These are phyloP conservation scores for Verruconis gallopava DNA, from an alignment of 2,329 filamentous ascomycete genomes.

Conservation along the genomic window DNA sequence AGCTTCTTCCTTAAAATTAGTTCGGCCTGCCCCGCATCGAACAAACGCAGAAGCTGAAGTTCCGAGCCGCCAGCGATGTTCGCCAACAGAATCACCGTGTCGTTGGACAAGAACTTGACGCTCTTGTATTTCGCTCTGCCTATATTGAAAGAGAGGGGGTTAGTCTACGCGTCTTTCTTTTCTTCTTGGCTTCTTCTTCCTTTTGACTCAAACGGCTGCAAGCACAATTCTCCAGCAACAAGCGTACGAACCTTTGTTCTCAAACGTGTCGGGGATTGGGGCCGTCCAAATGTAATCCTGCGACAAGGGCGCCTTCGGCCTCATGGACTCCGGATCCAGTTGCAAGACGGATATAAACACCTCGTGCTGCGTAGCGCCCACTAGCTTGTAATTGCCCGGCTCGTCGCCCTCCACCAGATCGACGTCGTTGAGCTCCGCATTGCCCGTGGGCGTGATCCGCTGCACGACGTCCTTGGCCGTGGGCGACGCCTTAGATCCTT, in stretches of 20 bases:
- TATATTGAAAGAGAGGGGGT: too few species aligned
- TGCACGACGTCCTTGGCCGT: constrained; percentile 39
- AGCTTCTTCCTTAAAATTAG: constrained; percentile 44
- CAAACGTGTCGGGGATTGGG: constrained; percentile 23
- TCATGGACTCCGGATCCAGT: constrained; percentile 32
- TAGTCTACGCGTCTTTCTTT: too few species aligned
- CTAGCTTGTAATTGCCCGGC: constrained; percentile 53
- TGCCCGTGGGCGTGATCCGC: constrained; percentile 36
- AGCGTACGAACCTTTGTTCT: too few species aligned
- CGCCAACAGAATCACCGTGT: constrained; percentile 40
- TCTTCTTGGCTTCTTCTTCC: too few species aligned
- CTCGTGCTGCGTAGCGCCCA: constrained; percentile 66
- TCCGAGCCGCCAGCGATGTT: constrained; percentile 44
- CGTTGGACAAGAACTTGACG: constrained; percentile 42
- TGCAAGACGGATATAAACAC: constrained; percentile 54
- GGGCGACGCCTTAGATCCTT: constrained; percentile 45
- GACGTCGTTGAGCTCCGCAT: constrained; percentile 52
- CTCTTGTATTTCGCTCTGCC: constrained; percentile 40
- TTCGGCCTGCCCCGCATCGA: constrained; percentile 41
- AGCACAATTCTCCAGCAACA: too few species aligned
- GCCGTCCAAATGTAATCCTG: constrained; percentile 31
- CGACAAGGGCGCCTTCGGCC: constrained; percentile 26
- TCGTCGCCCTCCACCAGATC: constrained; percentile 55
- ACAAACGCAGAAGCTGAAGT: constrained; percentile 44
- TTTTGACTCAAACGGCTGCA: too few species aligned